Evolutionary conservation across 441 rosid genomes (phyloP), one percentile per base, ranked within the genome.

Genomic region (Kokia cookei): DNA sequence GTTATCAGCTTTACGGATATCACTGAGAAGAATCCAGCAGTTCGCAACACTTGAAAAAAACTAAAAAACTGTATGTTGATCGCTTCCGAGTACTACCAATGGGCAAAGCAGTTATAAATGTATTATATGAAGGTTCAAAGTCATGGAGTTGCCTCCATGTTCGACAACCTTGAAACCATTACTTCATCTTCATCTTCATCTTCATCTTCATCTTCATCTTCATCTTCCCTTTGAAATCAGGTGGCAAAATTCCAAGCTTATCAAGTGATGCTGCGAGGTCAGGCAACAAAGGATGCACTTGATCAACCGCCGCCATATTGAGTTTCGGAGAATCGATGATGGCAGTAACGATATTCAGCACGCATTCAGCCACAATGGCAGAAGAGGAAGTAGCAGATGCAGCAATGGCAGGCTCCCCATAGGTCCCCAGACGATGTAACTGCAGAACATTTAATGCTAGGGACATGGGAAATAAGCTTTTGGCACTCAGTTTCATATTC

Each of bases 61-160:
- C 19, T 61, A 78, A 17, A 43, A 65, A 4, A 58, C 9, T 26
- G 19, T 71, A 77, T 82, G 65, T 72, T 53, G 71, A 77, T 53
- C 63, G 27, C 26, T 50, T 37, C 85, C 85, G 90, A 80, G 89
- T 80, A 69, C 98, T 95, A 54, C 1, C 4, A 73, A 76, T 92
- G 40, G 98, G 99, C 88, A 92, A 82, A 70, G 98, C 98, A 26
- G 96, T 97, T 98, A 96, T 90, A 73, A 94, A 94, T 12, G 98
- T 92, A 80, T 90, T 92, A 80, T 94, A 94, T 0, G 98, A 90
- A 0, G 99, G 91, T 84, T 96, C 98, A 17, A 96, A 88, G 76
- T 91, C 97, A 45, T 86, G 98, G 59, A 94, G 98, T 65, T 91
- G 97, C 97, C 72, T 95, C 97, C 98, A 92, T 92, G 91, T 90